Base-by-base conservation (phyloP, 495 filamentous ascomycete species). In the Venustampulla echinocandica region DNA sequence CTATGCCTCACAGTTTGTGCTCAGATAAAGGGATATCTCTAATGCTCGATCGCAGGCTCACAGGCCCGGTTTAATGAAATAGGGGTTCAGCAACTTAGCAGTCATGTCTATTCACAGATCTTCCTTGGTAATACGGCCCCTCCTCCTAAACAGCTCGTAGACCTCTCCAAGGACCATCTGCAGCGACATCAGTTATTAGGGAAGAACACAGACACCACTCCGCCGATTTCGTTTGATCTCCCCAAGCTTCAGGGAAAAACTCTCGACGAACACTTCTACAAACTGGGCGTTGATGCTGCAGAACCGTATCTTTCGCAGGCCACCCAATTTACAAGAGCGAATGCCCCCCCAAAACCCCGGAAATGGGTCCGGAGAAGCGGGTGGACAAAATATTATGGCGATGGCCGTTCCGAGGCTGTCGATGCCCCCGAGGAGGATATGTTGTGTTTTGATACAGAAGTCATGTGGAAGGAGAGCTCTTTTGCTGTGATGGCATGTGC, bases 401-500 rank as follows among this genome's bases (percentile, higher is more conserved):
- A 94, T 63, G 88, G 87, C 10, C 74, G 69, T 6, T 70, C 69
- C 37, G 83, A 90, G 54, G 62, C 70, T 0, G 81, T 95, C 14
- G 80, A 83, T 49, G 78, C 78, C 7, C 92, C 92, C 0, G 66
- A 87, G 32, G 89, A 89, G 52, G 64, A 80, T 18, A 80, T 87
- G 76, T 64, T 99, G 32, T 85, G 81, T 22, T 99, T 99, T 59
- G 92, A 99, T 64, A 92, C 88, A 10, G 92, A 99, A 64, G 90
- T 96, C 37, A 82, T 99, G 81, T 99, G 82, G 69, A 95, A 93
- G 56, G 77, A 89, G 57, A 86, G 81, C 56, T 78, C 83, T 0
- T 97, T 84, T 64, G 89, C 92, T 4, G 85, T 93, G 32, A 97
- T 99, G 92, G 92, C 92, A 27, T 96, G 88, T 53, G 92, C 92